Evolutionary conservation across 2,329 filamentous ascomycete species (phyloP).

Genomic region (Aureobasidium lini): DNA sequence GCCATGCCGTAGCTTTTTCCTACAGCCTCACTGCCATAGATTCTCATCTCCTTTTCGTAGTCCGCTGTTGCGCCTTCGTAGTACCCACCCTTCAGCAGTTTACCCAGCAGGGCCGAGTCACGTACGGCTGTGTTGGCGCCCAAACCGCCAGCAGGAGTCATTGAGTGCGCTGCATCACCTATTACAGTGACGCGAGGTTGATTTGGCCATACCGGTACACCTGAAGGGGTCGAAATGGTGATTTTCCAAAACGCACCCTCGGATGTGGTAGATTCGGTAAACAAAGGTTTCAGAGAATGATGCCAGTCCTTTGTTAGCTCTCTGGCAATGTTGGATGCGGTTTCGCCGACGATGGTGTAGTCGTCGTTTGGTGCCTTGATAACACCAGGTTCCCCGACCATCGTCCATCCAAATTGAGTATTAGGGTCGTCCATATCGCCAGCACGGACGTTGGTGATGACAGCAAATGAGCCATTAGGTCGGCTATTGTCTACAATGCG

Average conservation of each 20-base stretch:
- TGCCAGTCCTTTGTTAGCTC: conserved; percentile 49
- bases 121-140: conserved; percentile 52
- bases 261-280: conserved; percentile 49
- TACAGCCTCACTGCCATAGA: conserved; percentile 52
- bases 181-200: conserved; percentile 52
- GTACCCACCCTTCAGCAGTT: conserved; percentile 45
- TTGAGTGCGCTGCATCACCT: conserved; percentile 51
- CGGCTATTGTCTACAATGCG: conserved; percentile 43
- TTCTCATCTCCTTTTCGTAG: conserved; percentile 35
- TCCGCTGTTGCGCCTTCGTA: conserved; percentile 29
- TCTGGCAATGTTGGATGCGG: conserved; percentile 53
- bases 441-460: conserved; percentile 58
- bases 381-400: conserved; percentile 51
- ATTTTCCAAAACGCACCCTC: conserved; percentile 62
- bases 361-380: conserved; percentile 54
- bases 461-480: conserved; percentile 40
- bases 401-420: conserved; percentile 56
- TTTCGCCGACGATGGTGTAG: conserved; percentile 49
- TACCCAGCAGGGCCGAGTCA: conserved; percentile 49
- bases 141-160: conserved; percentile 47
- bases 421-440: conserved; percentile 52
- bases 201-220: conserved; percentile 54
- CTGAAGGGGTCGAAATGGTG: conserved; percentile 52
- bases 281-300: conserved; percentile 46
- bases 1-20: conserved; percentile 46